Percentiles rank a stretch among this genome's conserved stretches.
Evolutionary conservation across 306 rosid species (phyloP).

Genomic region (Inga leiocalycina): DNA sequence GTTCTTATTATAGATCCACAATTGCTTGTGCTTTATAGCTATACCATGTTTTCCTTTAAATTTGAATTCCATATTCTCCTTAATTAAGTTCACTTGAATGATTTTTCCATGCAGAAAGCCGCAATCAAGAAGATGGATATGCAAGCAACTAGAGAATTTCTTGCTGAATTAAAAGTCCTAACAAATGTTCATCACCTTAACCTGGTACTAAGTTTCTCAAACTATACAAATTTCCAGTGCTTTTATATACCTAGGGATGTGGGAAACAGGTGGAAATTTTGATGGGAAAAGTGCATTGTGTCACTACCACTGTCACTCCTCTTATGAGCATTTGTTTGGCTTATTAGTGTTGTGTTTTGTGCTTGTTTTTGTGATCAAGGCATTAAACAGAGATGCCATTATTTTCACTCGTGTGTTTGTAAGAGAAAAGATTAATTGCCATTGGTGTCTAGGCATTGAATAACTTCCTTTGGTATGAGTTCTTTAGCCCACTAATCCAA

Average conservation of each 20-base stretch:
- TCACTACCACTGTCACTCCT: neutral
- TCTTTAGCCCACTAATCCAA: neutral
- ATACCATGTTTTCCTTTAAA: slow-evolving; percentile 11
- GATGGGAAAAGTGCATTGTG: neutral
- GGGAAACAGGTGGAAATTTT: neutral
- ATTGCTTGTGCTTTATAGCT: slow-evolving; percentile 20
- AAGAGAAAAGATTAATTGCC: neutral
- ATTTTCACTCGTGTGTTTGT: neutral
- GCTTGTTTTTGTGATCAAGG: neutral
- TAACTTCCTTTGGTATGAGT: neutral
- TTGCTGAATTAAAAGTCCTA: slow-evolving; percentile 85
- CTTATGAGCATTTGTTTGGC: neutral
- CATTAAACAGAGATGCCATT: neutral
- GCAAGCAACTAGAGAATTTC: slow-evolving; percentile 93
- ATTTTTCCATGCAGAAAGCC: slow-evolving; percentile 65
- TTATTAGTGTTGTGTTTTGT: neutral
- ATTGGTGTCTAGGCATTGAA: neutral
- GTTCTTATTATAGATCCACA: slow-evolving; percentile 1
- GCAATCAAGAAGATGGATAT: slow-evolving; percentile 99
- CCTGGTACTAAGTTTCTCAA: slow-evolving; percentile 60
- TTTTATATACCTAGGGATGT: neutral
- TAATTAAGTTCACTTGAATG: slow-evolving; percentile 16
- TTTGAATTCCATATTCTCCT: slow-evolving; percentile 21
- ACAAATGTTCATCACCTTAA: slow-evolving; percentile 95
- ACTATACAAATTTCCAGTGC: neutral